Base-by-base conservation (phyloP, 441 rosid genomes). In the Euphorbia schlechtendalii region DNA sequence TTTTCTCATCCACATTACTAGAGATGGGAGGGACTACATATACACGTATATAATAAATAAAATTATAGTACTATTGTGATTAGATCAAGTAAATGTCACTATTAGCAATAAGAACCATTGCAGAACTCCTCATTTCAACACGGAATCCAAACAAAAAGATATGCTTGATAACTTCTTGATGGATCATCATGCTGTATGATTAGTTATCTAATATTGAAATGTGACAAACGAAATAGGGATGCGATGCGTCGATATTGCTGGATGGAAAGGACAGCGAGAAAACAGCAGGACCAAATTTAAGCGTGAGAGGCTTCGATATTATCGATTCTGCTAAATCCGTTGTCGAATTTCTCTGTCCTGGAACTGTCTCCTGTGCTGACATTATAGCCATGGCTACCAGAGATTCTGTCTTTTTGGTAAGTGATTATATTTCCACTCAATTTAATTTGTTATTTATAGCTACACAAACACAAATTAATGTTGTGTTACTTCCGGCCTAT, bases 321-420 rank as follows among this genome's bases (percentile, higher is more conserved):
- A 86, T 88, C 38, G 89, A 83, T 43, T 76, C 66, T 0, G 74
- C 77, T 17, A 88, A 88, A 63, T 30, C 38, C 0, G 74, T 17
- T 2, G 14, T 88, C 3, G 92, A 84, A 57, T 4, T 6, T 2
- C n/a, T 73, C 15, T 83, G 96, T 32, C 45, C 25, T 0, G 61
- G 75, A 34, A 45, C 77, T 9, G 83, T 86, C 49, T 84, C 96
- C 63, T 86, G 96, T 49, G 87, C 90, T 22, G 92, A 89, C 56
- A 84, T 83, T 60, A 80, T 84, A 25, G 84, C 73, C 36, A 77
- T 89, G 64, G 90, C 81, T 14, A 73, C 96, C 24, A 78, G 90
- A 72, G 92, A 84, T 51, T 77, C 82, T 32, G 85, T 83, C 27
- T 4, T 17, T 3, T 68, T 82, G 72, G 96, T 83, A 40, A 40